Conservation (phyloP, 129 eudicot genomes). For the Artemisia annua region DNA sequence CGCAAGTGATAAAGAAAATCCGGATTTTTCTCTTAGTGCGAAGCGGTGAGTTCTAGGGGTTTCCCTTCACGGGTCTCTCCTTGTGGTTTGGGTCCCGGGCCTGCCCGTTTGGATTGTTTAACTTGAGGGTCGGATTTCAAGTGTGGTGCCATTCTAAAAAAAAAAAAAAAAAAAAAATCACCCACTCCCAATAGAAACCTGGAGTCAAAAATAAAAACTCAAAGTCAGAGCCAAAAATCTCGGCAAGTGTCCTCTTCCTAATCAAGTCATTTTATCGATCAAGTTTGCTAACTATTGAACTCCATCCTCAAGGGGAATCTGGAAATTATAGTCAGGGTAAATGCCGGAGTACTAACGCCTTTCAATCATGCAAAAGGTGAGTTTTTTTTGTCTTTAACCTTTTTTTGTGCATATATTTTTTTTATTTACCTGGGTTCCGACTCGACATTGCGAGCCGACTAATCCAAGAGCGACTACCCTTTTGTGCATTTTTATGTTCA, state of each 20-base stretch:
- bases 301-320: slow-evolving; percentile 17
- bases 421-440: too few species aligned
- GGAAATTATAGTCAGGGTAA: slow-evolving; percentile 59
- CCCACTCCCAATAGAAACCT: neutral
- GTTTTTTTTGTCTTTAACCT: slow-evolving; percentile 15
- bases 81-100: too few species aligned
- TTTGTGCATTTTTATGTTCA: neutral
- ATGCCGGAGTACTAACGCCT: slow-evolving; percentile 68
- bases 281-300: slow-evolving; percentile 41
- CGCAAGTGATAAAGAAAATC: too few species aligned
- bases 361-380: slow-evolving; percentile 64
- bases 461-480: too few species aligned
- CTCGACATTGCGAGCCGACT: too few species aligned
- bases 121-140: too few species aligned
- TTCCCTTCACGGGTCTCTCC: too few species aligned
- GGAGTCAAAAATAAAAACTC: slow-evolving; percentile 17
- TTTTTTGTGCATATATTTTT: neutral
- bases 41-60: too few species aligned
- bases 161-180: too few species aligned
- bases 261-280: slow-evolving; percentile 26
- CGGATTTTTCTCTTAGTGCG: too few species aligned
- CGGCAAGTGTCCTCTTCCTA: slow-evolving; percentile 20
- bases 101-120: too few species aligned
- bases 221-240: slow-evolving; percentile 16
- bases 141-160: too few species aligned